Evolutionary conservation across 2,329 filamentous ascomycete species (phyloP).

Genomic region (Didymosphaeria variabile): DNA sequence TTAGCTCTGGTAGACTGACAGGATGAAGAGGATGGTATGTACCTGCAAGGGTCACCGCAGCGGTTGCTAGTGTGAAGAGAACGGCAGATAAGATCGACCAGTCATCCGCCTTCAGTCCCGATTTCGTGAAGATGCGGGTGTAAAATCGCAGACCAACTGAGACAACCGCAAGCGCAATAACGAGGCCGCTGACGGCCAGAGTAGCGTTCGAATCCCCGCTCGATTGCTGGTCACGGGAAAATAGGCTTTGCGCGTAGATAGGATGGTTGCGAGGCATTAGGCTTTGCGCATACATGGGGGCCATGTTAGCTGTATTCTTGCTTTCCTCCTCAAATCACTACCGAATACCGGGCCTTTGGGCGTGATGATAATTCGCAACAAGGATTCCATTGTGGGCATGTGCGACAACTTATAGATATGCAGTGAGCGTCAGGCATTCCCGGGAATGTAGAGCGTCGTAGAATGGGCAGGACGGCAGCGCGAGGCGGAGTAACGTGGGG

Average conservation of each 20-base stretch:
- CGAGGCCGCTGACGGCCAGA: conserved; percentile 9
- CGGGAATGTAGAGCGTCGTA: conserved; percentile 12
- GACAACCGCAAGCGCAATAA: conserved; percentile 11
- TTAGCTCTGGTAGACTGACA: not conserved
- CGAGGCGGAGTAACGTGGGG: conserved; percentile 12
- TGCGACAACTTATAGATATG: conserved; percentile 3
- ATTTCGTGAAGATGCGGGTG: conserved; percentile 10
- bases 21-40: not conserved
- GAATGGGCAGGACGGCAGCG: not conserved
- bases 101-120: conserved; percentile 10
- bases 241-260: not conserved
- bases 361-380: not conserved
- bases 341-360: not conserved
- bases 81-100: conserved; percentile 11
- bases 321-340: conserved; percentile 3
- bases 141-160: conserved; percentile 7
- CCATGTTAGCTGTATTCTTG: not conserved
- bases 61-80: conserved; percentile 8
- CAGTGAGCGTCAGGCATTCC: not conserved
- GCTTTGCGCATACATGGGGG: not conserved
- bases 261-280: not conserved
- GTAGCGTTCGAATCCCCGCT: conserved; percentile 5
- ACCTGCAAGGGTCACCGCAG: conserved; percentile 5
- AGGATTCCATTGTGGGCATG: not conserved
- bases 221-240: not conserved